These are phyloP conservation scores for Beauveria medogensis DNA, from an alignment of 2,329 filamentous ascomycete genomes.

Conservation along the genomic window DNA sequence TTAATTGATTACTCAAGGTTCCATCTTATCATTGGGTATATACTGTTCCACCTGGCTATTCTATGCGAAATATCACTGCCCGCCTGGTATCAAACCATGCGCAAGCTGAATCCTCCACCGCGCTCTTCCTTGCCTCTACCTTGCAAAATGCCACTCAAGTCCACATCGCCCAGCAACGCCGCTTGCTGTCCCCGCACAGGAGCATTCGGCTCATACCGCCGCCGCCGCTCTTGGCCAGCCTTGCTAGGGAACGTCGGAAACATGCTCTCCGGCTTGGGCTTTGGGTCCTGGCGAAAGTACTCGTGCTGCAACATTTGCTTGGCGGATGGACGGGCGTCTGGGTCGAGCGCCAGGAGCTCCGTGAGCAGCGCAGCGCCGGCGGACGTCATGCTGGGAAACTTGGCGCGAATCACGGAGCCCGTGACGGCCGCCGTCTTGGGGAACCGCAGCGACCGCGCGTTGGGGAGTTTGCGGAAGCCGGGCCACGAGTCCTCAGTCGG, in stretches of 20 bases:
- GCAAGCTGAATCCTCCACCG: constrained; percentile 58
- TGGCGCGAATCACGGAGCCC: constrained; percentile 57
- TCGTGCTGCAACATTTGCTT: constrained; percentile 66
- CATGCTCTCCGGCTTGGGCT: constrained; percentile 82
- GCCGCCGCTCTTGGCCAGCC: constrained; percentile 78
- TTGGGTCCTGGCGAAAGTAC: constrained; percentile 85
- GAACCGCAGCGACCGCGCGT: constrained; percentile 71
- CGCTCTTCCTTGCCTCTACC: constrained; percentile 56
- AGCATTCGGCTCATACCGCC: constrained; percentile 68
- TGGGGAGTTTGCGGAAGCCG: constrained; percentile 75
- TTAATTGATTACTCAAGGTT: background rate
- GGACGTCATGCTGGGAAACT: constrained; percentile 73
- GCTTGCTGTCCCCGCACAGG: constrained; percentile 67
- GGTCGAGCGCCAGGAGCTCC: constrained; percentile 66
- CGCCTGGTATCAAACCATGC: constrained; percentile 39
- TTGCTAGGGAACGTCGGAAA: constrained; percentile 97
- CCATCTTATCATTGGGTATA: background rate
- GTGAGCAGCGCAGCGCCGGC: constrained; percentile 65
- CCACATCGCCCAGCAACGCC: constrained; percentile 44
- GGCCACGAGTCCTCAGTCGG: constrained; percentile 82
- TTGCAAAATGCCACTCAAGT: constrained; percentile 66
- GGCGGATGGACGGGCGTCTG: constrained; percentile 61
- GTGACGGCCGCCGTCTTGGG: constrained; percentile 37
- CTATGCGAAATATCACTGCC: background rate
- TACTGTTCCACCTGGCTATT: background rate